Evolutionary conservation across 139 green algal genomes (phyloP).

Genomic region (Chlorella ohadii): DNA sequence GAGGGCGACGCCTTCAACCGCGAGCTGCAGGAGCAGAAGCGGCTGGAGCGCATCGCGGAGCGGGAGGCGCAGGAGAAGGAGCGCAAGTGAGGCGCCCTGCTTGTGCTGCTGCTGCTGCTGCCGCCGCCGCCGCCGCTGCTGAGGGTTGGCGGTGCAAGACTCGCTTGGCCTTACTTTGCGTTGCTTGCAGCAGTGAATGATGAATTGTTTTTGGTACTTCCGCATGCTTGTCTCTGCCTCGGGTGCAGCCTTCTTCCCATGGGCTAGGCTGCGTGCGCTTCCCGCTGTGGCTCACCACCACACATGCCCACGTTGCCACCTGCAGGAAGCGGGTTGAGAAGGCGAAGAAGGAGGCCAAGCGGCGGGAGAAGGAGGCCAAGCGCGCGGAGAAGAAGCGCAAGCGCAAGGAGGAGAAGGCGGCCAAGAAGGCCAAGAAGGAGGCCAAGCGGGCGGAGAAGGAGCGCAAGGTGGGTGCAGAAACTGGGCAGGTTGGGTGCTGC

Average conservation of each 20-base stretch:
- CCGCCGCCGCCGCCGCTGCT: background rate
- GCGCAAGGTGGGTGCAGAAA: conserved; percentile 7
- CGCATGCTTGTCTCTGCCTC: no score
- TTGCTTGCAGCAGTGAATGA: no score
- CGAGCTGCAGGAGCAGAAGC: conserved; percentile 78
- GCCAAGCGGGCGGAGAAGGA: conserved; percentile 21
- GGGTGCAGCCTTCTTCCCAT: no score
- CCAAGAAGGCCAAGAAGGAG: conserved; percentile 13
- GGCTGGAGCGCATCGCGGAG: conserved; percentile 56
- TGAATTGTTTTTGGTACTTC: no score
- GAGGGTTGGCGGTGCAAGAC: no score
- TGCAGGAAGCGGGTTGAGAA: conserved; percentile 14
- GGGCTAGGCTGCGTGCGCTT: no score
- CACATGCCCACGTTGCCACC: no score
- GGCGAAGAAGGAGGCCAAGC: conserved; percentile 32
- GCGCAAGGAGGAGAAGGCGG: conserved; percentile 9
- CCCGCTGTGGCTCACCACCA: no score
- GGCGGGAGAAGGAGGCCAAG: conserved; percentile 37
- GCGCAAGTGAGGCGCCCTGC: background rate
- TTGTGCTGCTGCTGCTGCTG: background rate
- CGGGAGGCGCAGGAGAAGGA: conserved; percentile 47
- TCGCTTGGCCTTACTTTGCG: no score
- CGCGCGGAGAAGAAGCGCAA: conserved; percentile 16
- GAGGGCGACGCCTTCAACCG: conserved; percentile 95
- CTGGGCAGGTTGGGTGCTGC: no score